Base-by-base conservation (phyloP, 805 yeast genomes). In the Wickerhamiella cacticola region DNA sequence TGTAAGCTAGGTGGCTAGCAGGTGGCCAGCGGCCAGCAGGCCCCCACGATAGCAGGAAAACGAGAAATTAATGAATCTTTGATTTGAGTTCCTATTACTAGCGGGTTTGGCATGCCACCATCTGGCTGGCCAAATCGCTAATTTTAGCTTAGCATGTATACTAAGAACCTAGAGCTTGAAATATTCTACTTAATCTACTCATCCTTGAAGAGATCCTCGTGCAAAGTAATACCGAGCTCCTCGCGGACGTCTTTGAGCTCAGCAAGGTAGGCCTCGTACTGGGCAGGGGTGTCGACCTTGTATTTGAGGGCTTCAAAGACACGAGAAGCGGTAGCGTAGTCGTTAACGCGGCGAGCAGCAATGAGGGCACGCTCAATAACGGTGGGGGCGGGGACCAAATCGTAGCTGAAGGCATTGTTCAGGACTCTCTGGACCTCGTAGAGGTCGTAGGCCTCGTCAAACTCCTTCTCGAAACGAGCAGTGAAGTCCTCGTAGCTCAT, bases 291-390 rank as follows among this genome's bases (percentile, higher is more conserved):
- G 69, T 89, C 96, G 55, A 92, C 97, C 75, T 92, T 92, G 79
- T 79, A 85, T 69, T 83, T 85, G 66, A 92, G 78, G 57, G 69
- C 97, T 75, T 89, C 98, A 62, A 92, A 92, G 49, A 94, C 95
- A 73, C 98, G 84, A 58, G 87, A 92, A 49, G 98, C 98, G 52
- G 97, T 88, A 53, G 98, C 96, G 72, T 85, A 85, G 73, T 92
- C 98, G 70, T 92, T 86, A 58, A 92, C 97, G 72, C 97, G 85
- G 80, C 98, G 88, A 60, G 96, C 88, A 42, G 98, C 98, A 72
- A 84, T 80, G 65, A 92, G 75, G 43, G 98, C 98, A 70, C 82
- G 84, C 71, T 85, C 95, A 63, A 92, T 76, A 54, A 92, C 97
- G 53, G 82, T 78, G 57, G 98, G 98, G 25, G 98, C 89, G 57